Base-by-base conservation (phyloP, 805 yeast genomes). In the Saccharomycopsis fodiens region DNA sequence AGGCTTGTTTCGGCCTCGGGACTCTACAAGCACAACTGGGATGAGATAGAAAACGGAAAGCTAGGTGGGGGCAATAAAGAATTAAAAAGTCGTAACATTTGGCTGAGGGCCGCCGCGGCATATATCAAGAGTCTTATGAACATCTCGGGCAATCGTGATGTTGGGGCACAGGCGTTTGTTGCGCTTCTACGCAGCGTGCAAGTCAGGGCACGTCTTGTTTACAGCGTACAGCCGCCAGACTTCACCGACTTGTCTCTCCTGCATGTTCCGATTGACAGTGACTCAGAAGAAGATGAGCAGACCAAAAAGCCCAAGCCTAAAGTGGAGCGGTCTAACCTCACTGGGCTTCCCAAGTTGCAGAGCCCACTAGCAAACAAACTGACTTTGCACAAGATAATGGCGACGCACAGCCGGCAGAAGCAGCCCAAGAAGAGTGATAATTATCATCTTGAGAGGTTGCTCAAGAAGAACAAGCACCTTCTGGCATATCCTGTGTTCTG, bases 191-290 rank as follows among this genome's bases (percentile, higher is more conserved):
- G 97, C 52, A 70, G 93, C 1, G 62, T 84, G 10, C 84, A 82
- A 1, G 65, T 93, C 10, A 72, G 78, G 35, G 79, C 91, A 1
- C 67, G 98, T 38, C 63, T 93, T 22, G 79, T 88, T 0, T 80
- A 82, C 55, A 89, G 96, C 0, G 57, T 89, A 27, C 98, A 93
- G 58, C 93, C 96, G 0, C 89, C 96, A 0, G 96, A 93, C 59
- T 85, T 79, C 53, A 80, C 88, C 0, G 64, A 59, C 53, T 32
- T 38, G 19, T 25, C 44, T 7, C 25, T 42, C 3, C 8, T 25
- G 4, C 37, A 27, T 21, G 12, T 17, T 15, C 39, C 34, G 13
- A 32, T 27, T n/a, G 38, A 39, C 16, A 17, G 21, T 2, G 36
- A 21, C 10, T 15, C 20, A n/a, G 12, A 10, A 7, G 45, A 40